phyloP scores from a whole-genome alignment of 306 rosid species.

The Bauhinia variegata region DNA sequence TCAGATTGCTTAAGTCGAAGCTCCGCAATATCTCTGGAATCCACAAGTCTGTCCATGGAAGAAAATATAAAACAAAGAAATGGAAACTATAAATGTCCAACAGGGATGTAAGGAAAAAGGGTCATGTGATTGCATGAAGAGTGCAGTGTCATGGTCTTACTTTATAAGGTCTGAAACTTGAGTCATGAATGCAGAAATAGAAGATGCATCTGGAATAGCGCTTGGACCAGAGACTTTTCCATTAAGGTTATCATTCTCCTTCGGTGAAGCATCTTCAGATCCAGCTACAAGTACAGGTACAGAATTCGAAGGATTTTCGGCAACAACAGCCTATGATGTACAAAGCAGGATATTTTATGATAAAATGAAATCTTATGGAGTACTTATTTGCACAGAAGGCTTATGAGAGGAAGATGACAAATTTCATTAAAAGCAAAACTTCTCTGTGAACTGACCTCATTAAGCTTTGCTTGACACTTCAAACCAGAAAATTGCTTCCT shows the following conservation, averaged over 20 bases:
- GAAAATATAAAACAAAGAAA: conserved; percentile 2
- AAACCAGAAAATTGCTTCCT: conserved; percentile 48
- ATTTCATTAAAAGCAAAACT: conserved; percentile 13
- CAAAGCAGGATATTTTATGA: conserved; percentile 13
- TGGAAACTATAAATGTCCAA: background rate
- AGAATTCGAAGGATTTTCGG: conserved; percentile 67
- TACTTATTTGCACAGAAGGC: conserved; percentile 7
- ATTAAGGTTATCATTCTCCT: conserved; percentile 45
- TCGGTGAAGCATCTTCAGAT: conserved; percentile 41
- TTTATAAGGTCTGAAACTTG: conserved; percentile 87
- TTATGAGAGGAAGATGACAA: conserved; percentile 12
- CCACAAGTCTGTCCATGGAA: conserved; percentile 72
- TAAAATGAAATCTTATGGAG: conserved; percentile 14
- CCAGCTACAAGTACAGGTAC: conserved; percentile 47
- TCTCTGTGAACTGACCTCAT: conserved; percentile 41
- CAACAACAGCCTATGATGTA: conserved; percentile 47
- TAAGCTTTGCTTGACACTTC: conserved; percentile 55
- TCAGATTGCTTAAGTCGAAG: conserved; percentile 77
- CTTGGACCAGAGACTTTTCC: conserved; percentile 44
- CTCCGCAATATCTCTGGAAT: conserved; percentile 90
- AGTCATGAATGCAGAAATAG: conserved; percentile 69
- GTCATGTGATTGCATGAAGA: conserved; percentile 7
- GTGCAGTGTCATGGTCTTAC: conserved; percentile 47
- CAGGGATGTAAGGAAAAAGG: background rate
- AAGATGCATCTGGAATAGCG: conserved; percentile 47